Evolutionary conservation across 1,284 basidiomycete species (phyloP).

Genomic region (Takashimella tepidaria): DNA sequence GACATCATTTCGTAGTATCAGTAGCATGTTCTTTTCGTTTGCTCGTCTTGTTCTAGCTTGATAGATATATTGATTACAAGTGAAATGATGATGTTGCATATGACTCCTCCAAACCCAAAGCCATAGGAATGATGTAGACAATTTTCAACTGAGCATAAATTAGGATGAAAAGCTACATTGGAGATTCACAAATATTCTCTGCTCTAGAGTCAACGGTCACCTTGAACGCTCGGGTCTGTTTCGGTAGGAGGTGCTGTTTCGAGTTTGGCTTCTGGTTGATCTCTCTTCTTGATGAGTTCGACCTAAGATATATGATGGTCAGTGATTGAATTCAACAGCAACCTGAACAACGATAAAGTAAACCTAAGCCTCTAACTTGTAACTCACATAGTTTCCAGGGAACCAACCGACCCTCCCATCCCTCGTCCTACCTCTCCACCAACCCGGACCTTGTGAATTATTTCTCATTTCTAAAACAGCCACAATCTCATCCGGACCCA

Average conservation of each 20-base stretch:
- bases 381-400: constrained; percentile 75
- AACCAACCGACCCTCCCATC: constrained; percentile 97
- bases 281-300: constrained; percentile 10
- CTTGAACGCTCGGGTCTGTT: background rate
- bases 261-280: background rate
- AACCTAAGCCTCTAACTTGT: background rate
- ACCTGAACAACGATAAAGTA: too few species aligned
- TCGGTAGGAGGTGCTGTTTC: background rate
- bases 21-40: too few species aligned
- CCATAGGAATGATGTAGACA: too few species aligned
- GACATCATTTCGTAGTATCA: too few species aligned
- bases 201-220: background rate
- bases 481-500: constrained; percentile 89
- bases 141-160: too few species aligned
- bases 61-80: too few species aligned
- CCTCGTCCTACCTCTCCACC: constrained; percentile 93
- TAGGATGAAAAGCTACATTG: too few species aligned
- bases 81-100: too few species aligned
- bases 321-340: background rate
- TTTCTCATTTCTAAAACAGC: constrained; percentile 83
- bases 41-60: too few species aligned
- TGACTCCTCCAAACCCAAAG: too few species aligned
- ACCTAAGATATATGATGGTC: constrained; percentile 1
- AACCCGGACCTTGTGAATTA: constrained; percentile 75
- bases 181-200: too few species aligned